Evolutionary conservation across 2,329 filamentous ascomycete genomes (phyloP).

Genomic region (Colletotrichum viniferum): DNA sequence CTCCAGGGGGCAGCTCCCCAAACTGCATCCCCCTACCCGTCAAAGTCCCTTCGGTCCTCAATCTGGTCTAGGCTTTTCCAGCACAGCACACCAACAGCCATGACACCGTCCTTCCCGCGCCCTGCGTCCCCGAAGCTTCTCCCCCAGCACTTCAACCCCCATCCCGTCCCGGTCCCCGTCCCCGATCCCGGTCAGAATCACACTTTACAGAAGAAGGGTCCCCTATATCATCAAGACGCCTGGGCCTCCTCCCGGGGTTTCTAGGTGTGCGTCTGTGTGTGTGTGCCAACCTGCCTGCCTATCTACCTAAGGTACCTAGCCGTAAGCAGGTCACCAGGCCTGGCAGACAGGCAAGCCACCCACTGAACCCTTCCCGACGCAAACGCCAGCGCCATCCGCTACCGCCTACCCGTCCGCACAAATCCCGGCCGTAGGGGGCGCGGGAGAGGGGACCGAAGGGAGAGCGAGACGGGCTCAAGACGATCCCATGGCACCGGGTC

Average conservation of each 20-base stretch:
- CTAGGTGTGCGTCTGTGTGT: too few relatives aligned
- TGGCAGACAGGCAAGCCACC: neutral
- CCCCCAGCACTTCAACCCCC: neutral
- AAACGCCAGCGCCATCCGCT: neutral
- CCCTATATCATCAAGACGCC: neutral
- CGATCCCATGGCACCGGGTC: constrained; percentile 6
- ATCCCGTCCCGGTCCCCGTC: neutral
- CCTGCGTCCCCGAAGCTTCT: neutral
- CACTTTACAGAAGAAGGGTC: neutral
- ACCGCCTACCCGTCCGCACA: neutral
- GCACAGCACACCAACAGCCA: neutral
- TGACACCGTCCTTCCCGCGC: neutral
- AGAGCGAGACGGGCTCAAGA: neutral
- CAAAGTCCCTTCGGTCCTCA: neutral
- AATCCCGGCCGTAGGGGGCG: neutral
- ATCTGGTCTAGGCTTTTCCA: neutral
- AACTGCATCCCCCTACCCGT: neutral
- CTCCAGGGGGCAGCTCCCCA: neutral
- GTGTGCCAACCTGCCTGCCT: neutral
- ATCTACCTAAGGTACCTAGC: neutral
- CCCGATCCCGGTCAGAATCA: neutral
- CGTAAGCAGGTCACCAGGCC: neutral
- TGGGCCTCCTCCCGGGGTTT: neutral
- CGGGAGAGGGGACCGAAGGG: neutral
- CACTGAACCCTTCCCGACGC: neutral